phyloP scores from a whole-genome alignment of 345 rosid genomes.

The Citrus reticulata region DNA sequence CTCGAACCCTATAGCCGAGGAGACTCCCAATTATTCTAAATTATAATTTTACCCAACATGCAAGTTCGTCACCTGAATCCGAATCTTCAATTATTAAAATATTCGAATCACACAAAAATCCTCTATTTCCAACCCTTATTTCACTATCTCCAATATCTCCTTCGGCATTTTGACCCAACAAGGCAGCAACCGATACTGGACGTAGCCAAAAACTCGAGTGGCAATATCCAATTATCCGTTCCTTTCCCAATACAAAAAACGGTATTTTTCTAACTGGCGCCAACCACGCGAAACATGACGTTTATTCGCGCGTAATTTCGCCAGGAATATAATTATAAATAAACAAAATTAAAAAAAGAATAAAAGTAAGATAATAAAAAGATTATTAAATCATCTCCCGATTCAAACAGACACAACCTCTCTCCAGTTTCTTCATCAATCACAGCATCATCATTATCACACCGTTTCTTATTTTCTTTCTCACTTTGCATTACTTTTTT shows the following conservation, averaged over 20 bases:
- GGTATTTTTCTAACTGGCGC: conserved; percentile 1
- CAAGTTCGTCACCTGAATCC: background rate
- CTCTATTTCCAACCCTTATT: background rate
- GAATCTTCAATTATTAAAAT: background rate
- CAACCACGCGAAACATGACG: conserved; percentile 5
- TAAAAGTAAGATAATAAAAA: background rate
- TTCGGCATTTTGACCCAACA: background rate
- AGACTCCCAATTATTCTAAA: background rate
- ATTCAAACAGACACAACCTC: background rate
- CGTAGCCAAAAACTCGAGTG: background rate
- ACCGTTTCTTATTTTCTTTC: too few species aligned
- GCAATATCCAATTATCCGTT: background rate
- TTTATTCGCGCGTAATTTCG: conserved; percentile 18
- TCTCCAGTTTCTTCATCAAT: background rate
- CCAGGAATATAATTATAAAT: too few species aligned
- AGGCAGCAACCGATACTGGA: background rate
- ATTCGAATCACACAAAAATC: background rate
- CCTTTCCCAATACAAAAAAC: background rate
- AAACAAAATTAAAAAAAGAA: background rate
- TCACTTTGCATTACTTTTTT: background rate
- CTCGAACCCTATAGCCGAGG: background rate
- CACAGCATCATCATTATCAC: background rate
- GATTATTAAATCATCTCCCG: background rate
- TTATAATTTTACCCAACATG: background rate
- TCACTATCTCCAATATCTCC: background rate